Evolutionary conservation across 140 eudicot species (phyloP).

Genomic region (Stevia rebaudiana): DNA sequence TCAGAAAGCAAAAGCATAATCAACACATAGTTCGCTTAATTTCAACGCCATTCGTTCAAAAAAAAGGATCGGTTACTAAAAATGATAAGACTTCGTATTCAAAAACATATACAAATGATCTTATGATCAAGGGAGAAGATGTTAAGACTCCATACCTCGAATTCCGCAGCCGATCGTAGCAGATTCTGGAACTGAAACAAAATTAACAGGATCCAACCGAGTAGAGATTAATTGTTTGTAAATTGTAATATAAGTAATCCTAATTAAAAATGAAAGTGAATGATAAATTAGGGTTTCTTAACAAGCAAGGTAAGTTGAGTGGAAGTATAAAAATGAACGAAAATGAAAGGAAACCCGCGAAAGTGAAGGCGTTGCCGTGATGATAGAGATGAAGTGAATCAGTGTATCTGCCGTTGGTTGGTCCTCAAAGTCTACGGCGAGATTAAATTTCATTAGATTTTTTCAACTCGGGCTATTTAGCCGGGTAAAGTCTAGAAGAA

Average conservation of each 20-base stretch:
- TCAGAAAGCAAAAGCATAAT: background rate
- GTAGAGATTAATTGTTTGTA: too few relatives aligned
- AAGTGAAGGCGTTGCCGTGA: background rate
- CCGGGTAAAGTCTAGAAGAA: too few relatives aligned
- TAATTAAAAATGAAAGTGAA: too few relatives aligned
- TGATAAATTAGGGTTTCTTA: background rate
- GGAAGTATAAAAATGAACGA: too few relatives aligned
- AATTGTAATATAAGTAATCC: too few relatives aligned
- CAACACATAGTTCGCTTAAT: background rate
- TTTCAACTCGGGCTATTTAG: too few relatives aligned
- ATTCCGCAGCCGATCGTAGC: slow-evolving; percentile 6
- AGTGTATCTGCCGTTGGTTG: background rate
- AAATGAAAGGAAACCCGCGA: background rate
- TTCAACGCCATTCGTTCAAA: background rate
- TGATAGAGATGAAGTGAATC: background rate
- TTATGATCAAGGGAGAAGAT: background rate
- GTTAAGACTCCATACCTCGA: slow-evolving; percentile 4
- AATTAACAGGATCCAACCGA: background rate
- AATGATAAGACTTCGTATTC: too few relatives aligned
- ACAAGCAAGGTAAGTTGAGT: background rate
- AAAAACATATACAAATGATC: background rate
- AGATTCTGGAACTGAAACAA: background rate
- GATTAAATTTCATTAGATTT: background rate
- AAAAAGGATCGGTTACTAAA: too few relatives aligned
- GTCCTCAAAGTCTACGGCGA: background rate